Evolutionary conservation across 441 rosid species (phyloP), one percentile per base, ranked within the genome.

Genomic region (Bruguiera hainesii): DNA sequence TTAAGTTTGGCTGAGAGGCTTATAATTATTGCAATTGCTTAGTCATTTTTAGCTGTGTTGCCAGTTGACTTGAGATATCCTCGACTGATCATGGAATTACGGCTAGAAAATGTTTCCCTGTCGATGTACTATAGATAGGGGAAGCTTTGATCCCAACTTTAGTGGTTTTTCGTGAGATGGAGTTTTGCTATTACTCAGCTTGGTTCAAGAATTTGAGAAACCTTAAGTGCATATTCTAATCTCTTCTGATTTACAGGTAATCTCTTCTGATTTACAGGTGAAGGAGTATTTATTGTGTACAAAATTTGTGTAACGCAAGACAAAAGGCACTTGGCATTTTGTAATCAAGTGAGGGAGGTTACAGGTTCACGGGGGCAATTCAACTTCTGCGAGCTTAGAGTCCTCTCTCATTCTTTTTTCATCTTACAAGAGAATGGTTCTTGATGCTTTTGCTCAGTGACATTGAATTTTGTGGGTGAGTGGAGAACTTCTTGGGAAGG

Each of bases 331-430:
- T 73, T 70, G 53, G 28, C 11, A 61, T 60, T 50, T 23, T 55
- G 48, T 61, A 60, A 55, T 63, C 23, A 51, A 50, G 50, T 60
- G 79, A 77, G 87, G 75, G 93, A 85, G 88, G 89, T 81, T 82
- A 72, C 85, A 75, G 74, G 77, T 85, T 85, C 71, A 65, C 67
- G 46, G 85, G 79, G 87, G 70, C 64, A 59, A 73, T 69, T 68
- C 39, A 72, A 80, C 89, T 85, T 83, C 87, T 78, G 86, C 78
- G 83, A 82, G 86, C 91, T 84, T 75, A 68, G 88, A 79, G 69
- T 87, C 88, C 92, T 88, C 95, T 86, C 91, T 78, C 86, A 52
- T 73, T 76, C 29, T 65, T 65, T 60, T 48, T 39, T 39, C 13
- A 29, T 57, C 60, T 51, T 63, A 61, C 35, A 30, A 31, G 67